Conservation (phyloP, 768 basidiomycete species). For the Leccinum uliginosum region DNA sequence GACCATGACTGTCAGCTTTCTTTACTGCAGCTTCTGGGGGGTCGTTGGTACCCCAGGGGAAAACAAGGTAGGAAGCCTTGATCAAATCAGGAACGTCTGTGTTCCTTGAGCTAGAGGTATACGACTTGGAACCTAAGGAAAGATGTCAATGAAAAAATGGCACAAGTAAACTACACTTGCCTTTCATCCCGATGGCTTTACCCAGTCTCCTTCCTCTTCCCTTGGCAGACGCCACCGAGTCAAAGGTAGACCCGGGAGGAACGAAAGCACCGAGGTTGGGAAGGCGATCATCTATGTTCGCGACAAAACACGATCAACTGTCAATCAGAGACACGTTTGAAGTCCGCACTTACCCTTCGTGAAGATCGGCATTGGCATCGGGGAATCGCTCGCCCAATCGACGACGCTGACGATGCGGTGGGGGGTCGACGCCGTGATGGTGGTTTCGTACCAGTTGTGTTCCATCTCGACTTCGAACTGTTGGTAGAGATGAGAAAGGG, state of each 20-base stretch:
- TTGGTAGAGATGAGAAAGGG: not conserved
- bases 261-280: slow-evolving; percentile 27
- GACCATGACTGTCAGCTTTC: slow-evolving; percentile 17
- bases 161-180: slow-evolving; percentile 30
- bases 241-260: slow-evolving; percentile 16
- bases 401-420: slow-evolving; percentile 84
- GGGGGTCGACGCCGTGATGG: slow-evolving; percentile 69
- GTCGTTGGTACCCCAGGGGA: slow-evolving; percentile 82
- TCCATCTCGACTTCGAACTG: slow-evolving; percentile 90
- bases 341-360: slow-evolving; percentile 15
- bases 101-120: slow-evolving; percentile 10
- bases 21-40: slow-evolving; percentile 48
- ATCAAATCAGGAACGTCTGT: slow-evolving; percentile 9
- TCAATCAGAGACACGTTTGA: not conserved
- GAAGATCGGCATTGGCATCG: slow-evolving; percentile 30
- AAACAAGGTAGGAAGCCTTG: slow-evolving; percentile 64
- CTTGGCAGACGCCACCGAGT: slow-evolving; percentile 9
- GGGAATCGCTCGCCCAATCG: slow-evolving; percentile 89
- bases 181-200: slow-evolving; percentile 3
- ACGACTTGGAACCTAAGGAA: slow-evolving; percentile 8
- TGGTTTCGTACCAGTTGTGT: slow-evolving; percentile 95
- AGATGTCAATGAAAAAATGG: not conserved
- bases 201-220: slow-evolving; percentile 10
- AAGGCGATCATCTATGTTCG: slow-evolving; percentile 12
- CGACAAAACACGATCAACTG: not conserved